phyloP scores from a whole-genome alignment of 768 basidiomycete genomes.

The Termitomyces sp. region DNA sequence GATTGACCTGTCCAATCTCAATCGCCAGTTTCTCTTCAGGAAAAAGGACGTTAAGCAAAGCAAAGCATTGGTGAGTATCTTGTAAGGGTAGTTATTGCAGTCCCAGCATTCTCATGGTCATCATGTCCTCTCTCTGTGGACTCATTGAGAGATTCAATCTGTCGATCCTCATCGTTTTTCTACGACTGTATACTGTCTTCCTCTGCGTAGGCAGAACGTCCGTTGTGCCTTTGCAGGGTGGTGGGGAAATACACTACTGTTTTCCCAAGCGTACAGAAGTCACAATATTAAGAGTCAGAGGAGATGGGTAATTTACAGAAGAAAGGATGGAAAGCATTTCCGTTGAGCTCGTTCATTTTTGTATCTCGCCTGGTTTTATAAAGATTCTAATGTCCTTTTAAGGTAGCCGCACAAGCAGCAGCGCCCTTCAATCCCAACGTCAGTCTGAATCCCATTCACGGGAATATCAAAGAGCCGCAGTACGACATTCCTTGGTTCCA shows the following conservation, averaged over 20 bases:
- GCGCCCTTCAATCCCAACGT: slow-evolving; percentile 85
- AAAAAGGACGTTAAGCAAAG: slow-evolving; percentile 98
- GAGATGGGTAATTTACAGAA: neutral
- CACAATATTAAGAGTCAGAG: neutral
- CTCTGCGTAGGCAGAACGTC: neutral
- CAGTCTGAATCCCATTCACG: slow-evolving; percentile 82
- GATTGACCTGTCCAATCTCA: slow-evolving; percentile 96
- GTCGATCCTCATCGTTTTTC: neutral
- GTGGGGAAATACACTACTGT: neutral
- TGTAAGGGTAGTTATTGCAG: neutral
- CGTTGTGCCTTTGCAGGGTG: neutral
- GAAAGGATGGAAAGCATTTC: neutral
- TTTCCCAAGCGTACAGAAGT: neutral
- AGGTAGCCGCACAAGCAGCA: slow-evolving; percentile 84
- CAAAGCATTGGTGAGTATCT: slow-evolving; percentile 73
- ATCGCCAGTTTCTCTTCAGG: slow-evolving; percentile 93
- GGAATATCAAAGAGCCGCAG: slow-evolving; percentile 90
- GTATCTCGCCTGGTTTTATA: neutral
- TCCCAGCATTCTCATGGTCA: neutral
- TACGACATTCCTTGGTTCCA: slow-evolving; percentile 91
- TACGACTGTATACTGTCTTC: neutral
- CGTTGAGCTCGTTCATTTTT: neutral
- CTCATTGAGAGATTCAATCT: neutral
- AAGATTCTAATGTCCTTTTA: slow-evolving; percentile 1
- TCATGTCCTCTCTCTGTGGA: neutral